Evolutionary conservation across 768 basidiomycete species (phyloP).

Genomic region (Pleurotus tuoliensis): DNA sequence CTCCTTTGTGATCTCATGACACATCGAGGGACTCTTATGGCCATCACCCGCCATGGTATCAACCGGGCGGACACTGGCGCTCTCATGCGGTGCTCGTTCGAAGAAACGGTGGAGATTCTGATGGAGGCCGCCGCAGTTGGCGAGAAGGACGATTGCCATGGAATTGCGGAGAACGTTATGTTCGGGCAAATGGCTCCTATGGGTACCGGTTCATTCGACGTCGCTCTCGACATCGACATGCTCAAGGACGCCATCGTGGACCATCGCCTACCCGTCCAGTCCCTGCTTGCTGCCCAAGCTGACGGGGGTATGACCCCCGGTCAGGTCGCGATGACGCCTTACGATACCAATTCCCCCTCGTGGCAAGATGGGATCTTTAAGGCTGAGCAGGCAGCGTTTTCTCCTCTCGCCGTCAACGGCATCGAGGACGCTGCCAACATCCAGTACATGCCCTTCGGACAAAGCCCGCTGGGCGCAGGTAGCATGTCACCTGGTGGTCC

Average conservation of each 20-base stretch:
- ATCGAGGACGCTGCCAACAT: slow-evolving; percentile 81
- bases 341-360: slow-evolving; percentile 86
- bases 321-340: slow-evolving; percentile 94
- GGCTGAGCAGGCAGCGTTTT: slow-evolving; percentile 88
- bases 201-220: slow-evolving; percentile 96
- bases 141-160: slow-evolving; percentile 97
- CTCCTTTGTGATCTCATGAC: slow-evolving; percentile 99
- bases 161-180: slow-evolving; percentile 98
- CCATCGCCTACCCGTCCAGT: slow-evolving; percentile 85
- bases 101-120: slow-evolving; percentile 99
- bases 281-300: slow-evolving; percentile 69
- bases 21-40: slow-evolving; percentile 91
- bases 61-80: slow-evolving; percentile 99
- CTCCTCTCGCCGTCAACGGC: slow-evolving; percentile 85
- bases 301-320: slow-evolving; percentile 92
- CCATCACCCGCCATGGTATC: slow-evolving; percentile 98
- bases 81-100: slow-evolving; percentile 97
- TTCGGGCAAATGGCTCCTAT: slow-evolving; percentile 99
- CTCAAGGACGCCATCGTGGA: slow-evolving; percentile 98
- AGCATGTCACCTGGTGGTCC: slow-evolving; percentile 87
- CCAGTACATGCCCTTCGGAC: slow-evolving; percentile 72
- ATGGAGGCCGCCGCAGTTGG: slow-evolving; percentile 99
- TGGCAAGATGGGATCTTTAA: slow-evolving; percentile 76
- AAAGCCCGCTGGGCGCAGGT: slow-evolving; percentile 79
- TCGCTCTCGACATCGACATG: slow-evolving; percentile 96